Percentiles rank a stretch among this genome's conserved stretches.
These are phyloP conservation scores for Aspergillus costaricaensis DNA, from an alignment of 2,329 filamentous ascomycete species.

Conservation along the genomic window DNA sequence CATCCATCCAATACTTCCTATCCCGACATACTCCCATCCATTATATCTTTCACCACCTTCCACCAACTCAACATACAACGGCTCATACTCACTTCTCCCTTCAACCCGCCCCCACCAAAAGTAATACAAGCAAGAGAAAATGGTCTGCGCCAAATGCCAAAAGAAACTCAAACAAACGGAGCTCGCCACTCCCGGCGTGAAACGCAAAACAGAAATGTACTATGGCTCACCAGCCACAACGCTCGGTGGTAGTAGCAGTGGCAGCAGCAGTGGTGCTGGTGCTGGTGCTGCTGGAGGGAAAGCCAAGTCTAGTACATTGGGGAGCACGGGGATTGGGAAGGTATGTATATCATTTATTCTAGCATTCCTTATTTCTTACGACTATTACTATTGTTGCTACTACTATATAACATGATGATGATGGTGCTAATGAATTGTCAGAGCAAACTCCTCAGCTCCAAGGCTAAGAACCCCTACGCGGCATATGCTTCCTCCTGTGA, in stretches of 20 bases:
- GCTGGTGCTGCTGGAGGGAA: conserved; percentile 17
- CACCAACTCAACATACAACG: too few relatives aligned
- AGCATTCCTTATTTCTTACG: neutral
- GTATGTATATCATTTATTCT: conserved; percentile 34
- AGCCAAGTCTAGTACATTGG: conserved; percentile 50
- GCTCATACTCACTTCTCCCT: too few relatives aligned
- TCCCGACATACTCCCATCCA: neutral
- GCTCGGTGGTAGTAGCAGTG: conserved; percentile 35
- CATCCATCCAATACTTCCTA: neutral
- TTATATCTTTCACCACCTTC: neutral
- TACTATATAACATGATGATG: neutral
- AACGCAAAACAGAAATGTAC: conserved; percentile 68
- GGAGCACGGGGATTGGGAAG: conserved; percentile 62
- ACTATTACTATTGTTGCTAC: neutral
- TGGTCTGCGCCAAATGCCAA: conserved; percentile 68
- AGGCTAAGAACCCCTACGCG: conserved; percentile 67
- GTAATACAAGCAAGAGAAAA: conserved; percentile 27
- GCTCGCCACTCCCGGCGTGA: conserved; percentile 65
- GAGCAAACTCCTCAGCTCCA: conserved; percentile 66
- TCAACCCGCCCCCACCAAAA: too few relatives aligned
- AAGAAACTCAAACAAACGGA: conserved; percentile 62
- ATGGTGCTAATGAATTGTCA: conserved; percentile 28
- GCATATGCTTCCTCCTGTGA: conserved; percentile 64
- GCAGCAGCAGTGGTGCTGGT: conserved; percentile 8
- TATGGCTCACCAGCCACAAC: conserved; percentile 57